Base-by-base conservation (phyloP, 345 rosid genomes). In the Camelina laxa region DNA sequence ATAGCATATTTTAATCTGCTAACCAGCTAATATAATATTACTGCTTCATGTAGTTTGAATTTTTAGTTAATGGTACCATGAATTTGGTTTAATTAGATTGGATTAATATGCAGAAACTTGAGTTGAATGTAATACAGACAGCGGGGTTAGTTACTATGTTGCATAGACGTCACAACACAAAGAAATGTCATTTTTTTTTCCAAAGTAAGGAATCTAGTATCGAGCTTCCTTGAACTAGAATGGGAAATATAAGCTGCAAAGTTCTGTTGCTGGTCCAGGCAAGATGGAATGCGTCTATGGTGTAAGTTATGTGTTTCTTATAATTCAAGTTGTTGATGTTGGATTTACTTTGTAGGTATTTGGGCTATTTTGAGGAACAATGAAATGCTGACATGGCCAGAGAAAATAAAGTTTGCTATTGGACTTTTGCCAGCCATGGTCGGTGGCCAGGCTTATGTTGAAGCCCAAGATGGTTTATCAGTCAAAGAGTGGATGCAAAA, bases 301-400 rank as follows among this genome's bases (percentile, higher is more conserved):
- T 67, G 0, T 4, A 39, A 13, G n/a, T 24, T 8, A 20, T 51
- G 27, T 60, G 50, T 39, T 58, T 58, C 44, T 39, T 9, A 48
- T 49, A 12, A 39, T 60, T 21, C 0, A 54, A 45, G 56, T 20
- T 75, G 57, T 53, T 42, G 15, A 9, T 54, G 42, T 61, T 69
- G 65, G 67, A 61, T 80, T 14, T 73, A 55, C 65, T 55, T 60
- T 75, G 53, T 80, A 94, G 96, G 97, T 67, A 90, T 94, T 67
- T 91, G 85, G 86, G 97, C 98, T 54, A 94, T 94, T 62, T 85
- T 94, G 70, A 85, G 78, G 82, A 94, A 94, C 73, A 94, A 90
- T 62, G 93, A 90, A 77, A 94, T 94, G 97, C 84, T 94, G 77
- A 90, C 97, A 38, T 94, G 98, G 98, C 93, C 96, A 11, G 97